These are phyloP conservation scores for Canavalia ensiformis DNA, from an alignment of 306 rosid species.

Conservation along the genomic window DNA sequence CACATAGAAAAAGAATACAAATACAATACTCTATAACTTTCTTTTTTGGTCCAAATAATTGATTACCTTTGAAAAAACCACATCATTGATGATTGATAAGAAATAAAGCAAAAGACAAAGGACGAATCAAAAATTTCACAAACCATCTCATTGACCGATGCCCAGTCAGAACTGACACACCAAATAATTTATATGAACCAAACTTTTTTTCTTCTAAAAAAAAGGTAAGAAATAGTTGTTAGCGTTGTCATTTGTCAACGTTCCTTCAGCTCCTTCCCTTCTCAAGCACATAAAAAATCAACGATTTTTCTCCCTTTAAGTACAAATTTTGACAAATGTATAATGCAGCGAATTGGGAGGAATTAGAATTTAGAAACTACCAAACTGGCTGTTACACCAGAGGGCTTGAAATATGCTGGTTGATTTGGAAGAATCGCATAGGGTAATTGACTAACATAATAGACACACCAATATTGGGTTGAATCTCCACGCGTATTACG, in stretches of 20 bases:
- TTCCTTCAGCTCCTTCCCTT: not conserved
- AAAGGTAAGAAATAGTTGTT: not conserved
- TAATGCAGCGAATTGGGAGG: not conserved
- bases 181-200: not conserved
- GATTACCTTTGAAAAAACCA: slow-evolving; percentile 27
- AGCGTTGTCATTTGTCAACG: not conserved
- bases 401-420: slow-evolving; percentile 18
- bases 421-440: slow-evolving; percentile 20
- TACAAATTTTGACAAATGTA: not conserved
- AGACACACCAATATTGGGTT: slow-evolving; percentile 9
- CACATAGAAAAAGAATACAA: not conserved
- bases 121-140: slow-evolving; percentile 24
- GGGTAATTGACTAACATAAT: slow-evolving; percentile 31
- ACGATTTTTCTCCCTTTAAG: not conserved
- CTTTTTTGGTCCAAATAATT: slow-evolving; percentile 17
- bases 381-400: not conserved
- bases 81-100: slow-evolving; percentile 35
- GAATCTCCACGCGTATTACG: slow-evolving; percentile 30
- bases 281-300: not conserved
- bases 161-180: slow-evolving; percentile 6
- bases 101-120: slow-evolving; percentile 2
- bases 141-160: slow-evolving; percentile 34
- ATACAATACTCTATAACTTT: not conserved
- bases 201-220: not conserved
- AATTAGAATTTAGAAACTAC: not conserved